Evolutionary conservation across 257 asterid genomes (phyloP).

Genomic region (Perilla frutescens): DNA sequence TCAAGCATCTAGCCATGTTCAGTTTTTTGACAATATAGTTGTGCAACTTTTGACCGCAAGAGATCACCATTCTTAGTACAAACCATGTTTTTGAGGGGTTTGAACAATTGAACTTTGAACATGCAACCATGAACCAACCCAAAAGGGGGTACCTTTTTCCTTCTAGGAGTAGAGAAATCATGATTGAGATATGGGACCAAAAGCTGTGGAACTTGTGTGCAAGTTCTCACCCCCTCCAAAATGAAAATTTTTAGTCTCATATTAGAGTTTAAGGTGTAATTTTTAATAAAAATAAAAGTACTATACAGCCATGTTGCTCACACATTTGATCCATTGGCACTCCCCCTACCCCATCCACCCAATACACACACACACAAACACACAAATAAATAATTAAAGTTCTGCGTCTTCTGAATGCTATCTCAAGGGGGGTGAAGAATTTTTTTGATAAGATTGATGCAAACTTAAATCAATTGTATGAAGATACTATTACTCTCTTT

Average conservation of each 20-base stretch:
- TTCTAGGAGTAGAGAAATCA: neutral
- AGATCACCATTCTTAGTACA: neutral
- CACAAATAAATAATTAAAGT: neutral
- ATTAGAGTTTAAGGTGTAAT: constrained; percentile 4
- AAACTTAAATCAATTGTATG: neutral
- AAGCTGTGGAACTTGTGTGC: neutral
- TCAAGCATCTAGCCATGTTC: neutral
- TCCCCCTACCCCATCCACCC: too few species aligned
- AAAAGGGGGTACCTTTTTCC: neutral
- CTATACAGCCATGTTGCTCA: neutral
- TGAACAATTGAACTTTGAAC: neutral
- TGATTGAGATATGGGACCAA: neutral
- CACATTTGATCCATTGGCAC: neutral
- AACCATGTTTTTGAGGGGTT: neutral
- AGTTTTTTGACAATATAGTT: neutral
- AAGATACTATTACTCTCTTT: neutral
- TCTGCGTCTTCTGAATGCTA: neutral
- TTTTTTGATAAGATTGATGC: too few species aligned
- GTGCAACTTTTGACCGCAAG: constrained; percentile 17
- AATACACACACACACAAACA: neutral
- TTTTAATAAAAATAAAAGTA: neutral
- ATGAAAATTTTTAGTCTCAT: neutral
- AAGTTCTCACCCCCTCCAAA: neutral
- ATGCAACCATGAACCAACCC: neutral
- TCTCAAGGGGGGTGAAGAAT: too few species aligned